phyloP scores from a whole-genome alignment of 805 yeast genomes.

The Hemisphaericaspora nanyangensis region DNA sequence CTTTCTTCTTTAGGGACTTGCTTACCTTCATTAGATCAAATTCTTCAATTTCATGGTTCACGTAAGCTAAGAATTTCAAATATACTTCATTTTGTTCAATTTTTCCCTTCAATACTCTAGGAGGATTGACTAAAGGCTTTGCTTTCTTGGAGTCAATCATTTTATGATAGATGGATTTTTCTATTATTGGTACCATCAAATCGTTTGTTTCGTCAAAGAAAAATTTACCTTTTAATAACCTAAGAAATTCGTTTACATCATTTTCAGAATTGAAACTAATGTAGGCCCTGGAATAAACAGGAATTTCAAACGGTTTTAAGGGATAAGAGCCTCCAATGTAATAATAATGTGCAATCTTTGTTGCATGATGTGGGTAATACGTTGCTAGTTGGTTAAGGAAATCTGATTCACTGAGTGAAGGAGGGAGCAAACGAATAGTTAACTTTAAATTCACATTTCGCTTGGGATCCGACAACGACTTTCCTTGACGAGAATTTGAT shows the following conservation, averaged over 20 bases:
- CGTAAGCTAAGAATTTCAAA: constrained; percentile 8
- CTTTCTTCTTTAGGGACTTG: constrained; percentile 5
- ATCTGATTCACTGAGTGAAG: constrained; percentile 15
- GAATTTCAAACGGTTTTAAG: constrained; percentile 35
- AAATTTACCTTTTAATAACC: constrained; percentile 15
- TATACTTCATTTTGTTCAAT: constrained; percentile 13
- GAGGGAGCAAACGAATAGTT: constrained; percentile 43
- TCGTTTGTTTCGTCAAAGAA: constrained; percentile 13
- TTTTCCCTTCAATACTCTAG: constrained; percentile 1
- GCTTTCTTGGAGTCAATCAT: constrained; percentile 6
- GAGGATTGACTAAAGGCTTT: background rate
- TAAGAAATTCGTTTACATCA: constrained; percentile 24
- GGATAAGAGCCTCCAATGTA: constrained; percentile 42
- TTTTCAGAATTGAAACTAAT: constrained; percentile 27
- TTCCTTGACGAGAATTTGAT: background rate
- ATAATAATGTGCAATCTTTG: constrained; percentile 21
- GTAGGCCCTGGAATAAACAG: constrained; percentile 41
- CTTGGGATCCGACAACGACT: background rate
- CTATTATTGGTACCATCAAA: constrained; percentile 31
- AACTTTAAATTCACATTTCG: constrained; percentile 17
- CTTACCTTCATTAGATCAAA: constrained; percentile 10
- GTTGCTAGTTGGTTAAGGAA: constrained; percentile 9
- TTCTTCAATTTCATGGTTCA: constrained; percentile 8
- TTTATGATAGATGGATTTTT: constrained; percentile 26
- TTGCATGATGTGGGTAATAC: constrained; percentile 7